These are phyloP conservation scores for Batkoa obscura DNA, from an alignment of 371 early-diverging fungal genomes.

Conservation along the genomic window DNA sequence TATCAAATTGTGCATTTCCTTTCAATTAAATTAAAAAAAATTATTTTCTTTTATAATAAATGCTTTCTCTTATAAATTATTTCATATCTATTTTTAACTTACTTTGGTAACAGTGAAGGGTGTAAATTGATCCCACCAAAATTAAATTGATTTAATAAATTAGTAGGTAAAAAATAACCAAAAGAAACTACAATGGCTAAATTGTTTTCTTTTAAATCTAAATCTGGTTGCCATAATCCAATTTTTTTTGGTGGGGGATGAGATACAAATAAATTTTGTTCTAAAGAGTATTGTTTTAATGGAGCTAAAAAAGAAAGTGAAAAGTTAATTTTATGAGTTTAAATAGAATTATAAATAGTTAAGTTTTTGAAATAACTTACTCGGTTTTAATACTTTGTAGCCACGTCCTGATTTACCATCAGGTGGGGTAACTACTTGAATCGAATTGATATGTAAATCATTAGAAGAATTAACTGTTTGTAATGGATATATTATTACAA, in stretches of 20 bases:
- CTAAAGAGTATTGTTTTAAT: conserved; percentile 14
- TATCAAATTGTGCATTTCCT: too few species aligned
- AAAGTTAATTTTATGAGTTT: not conserved
- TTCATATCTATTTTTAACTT: conserved; percentile 7
- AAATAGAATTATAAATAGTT: conserved; percentile 4
- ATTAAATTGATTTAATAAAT: conserved; percentile 40
- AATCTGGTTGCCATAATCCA: conserved; percentile 18
- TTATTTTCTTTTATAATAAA: too few species aligned
- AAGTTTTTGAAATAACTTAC: conserved; percentile 4
- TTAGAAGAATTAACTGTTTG: too few species aligned
- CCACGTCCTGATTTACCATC: conserved; percentile 17
- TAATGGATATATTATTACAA: too few species aligned
- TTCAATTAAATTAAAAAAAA: too few species aligned
- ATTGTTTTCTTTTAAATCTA: conserved; percentile 22
- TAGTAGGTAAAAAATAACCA: conserved; percentile 68
- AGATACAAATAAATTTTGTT: conserved; percentile 12
- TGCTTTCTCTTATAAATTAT: too few species aligned
- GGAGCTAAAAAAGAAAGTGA: conserved; percentile 11
- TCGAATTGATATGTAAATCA: too few species aligned
- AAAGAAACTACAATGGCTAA: conserved; percentile 86
- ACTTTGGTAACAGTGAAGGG: conserved; percentile 70
- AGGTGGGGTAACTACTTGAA: conserved; percentile 26
- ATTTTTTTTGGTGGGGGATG: conserved; percentile 24
- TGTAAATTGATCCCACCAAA: conserved; percentile 70
- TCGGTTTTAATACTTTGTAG: conserved; percentile 3